A percentile compares a stretch with the other conserved stretches of the same genome.
These are phyloP conservation scores for Backusella liffmaniae DNA, from an alignment of 192 early-diverging fungal genomes.

Conservation along the genomic window DNA sequence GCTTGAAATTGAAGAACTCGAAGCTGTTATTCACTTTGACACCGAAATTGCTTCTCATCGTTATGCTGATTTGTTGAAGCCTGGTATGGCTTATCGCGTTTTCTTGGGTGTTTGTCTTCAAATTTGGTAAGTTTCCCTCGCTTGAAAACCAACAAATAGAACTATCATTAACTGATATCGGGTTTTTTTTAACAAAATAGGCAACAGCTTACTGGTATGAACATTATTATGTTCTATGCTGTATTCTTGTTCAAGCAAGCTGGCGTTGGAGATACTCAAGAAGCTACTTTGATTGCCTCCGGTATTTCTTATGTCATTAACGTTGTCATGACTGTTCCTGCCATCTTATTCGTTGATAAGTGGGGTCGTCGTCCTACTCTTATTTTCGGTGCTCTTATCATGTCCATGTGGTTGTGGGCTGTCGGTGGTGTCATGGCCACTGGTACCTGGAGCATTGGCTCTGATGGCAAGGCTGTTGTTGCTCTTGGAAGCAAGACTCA, in stretches of 20 bases:
- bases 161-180: not conserved
- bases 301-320: constrained; percentile 82
- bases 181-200: not conserved
- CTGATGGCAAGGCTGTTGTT: constrained; percentile 29
- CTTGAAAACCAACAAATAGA: not conserved
- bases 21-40: constrained; percentile 66
- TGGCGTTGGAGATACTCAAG: constrained; percentile 34
- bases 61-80: constrained; percentile 60
- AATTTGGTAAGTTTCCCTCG: constrained; percentile 42
- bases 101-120: constrained; percentile 70
- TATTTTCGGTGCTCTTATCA: constrained; percentile 65
- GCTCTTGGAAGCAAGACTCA: constrained; percentile 36
- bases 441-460: constrained; percentile 21
- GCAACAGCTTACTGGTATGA: constrained; percentile 89
- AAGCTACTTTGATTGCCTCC: constrained; percentile 56
- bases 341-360: constrained; percentile 78
- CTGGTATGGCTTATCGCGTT: constrained; percentile 53
- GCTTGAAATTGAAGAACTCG: constrained; percentile 68
- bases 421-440: constrained; percentile 59
- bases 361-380: constrained; percentile 87
- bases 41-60: constrained; percentile 60
- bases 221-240: constrained; percentile 85
- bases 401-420: constrained; percentile 65
- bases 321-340: constrained; percentile 82
- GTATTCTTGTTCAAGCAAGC: constrained; percentile 57